Evolutionary conservation across 495 filamentous ascomycete species (phyloP).

Genomic region (Apodospora peruviana): DNA sequence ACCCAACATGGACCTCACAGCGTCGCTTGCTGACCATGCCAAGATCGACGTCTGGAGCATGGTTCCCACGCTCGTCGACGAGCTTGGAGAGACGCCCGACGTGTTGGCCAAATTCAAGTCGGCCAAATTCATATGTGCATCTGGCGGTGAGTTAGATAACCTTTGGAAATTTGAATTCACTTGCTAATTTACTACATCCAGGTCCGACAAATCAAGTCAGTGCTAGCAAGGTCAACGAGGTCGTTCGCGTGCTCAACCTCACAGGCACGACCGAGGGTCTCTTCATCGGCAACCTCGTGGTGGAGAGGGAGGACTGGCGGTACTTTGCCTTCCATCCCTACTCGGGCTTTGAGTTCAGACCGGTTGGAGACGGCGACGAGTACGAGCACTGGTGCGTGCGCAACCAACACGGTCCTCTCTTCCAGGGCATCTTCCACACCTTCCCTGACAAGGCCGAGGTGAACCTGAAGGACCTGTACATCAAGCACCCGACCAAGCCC

Average conservation of each 20-base stretch:
- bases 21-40: background rate
- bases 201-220: background rate
- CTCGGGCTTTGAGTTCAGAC: conserved; percentile 36
- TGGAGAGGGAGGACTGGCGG: conserved; percentile 33
- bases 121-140: background rate
- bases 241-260: background rate
- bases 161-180: background rate
- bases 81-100: background rate
- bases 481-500: conserved; percentile 41
- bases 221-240: background rate
- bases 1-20: background rate
- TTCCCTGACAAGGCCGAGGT: conserved; percentile 50
- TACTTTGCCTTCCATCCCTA: conserved; percentile 45
- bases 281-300: background rate
- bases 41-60: background rate
- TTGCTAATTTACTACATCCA: background rate
- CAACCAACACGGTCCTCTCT: conserved; percentile 26
- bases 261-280: background rate
- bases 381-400: conserved; percentile 48
- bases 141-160: background rate
- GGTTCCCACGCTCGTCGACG: background rate
- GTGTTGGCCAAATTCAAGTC: background rate
- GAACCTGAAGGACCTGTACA: conserved; percentile 51
- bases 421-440: conserved; percentile 45
- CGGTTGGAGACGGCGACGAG: conserved; percentile 32